Evolutionary conservation across 1,139 yeast species (phyloP).

Genomic region (Hanseniaspora gamundiae): DNA sequence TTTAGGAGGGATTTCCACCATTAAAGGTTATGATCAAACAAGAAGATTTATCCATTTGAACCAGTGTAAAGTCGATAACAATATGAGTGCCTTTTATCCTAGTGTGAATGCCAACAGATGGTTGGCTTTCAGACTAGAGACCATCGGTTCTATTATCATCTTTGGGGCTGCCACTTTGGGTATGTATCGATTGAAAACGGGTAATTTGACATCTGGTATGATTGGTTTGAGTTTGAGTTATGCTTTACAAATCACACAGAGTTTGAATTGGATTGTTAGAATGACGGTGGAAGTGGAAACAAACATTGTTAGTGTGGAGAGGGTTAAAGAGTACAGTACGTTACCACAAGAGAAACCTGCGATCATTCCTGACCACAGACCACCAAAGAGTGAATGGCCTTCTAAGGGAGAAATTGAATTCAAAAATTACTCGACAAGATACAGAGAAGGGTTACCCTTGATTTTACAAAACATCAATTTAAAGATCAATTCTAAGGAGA

Average conservation of each 20-base stretch:
- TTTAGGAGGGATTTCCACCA: slow-evolving; percentile 76
- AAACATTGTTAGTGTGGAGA: slow-evolving; percentile 90
- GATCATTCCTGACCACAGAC: slow-evolving; percentile 56
- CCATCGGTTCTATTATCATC: slow-evolving; percentile 78
- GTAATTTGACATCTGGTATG: slow-evolving; percentile 71
- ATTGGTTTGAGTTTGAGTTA: slow-evolving; percentile 90
- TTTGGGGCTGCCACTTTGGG: slow-evolving; percentile 77
- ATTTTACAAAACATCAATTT: slow-evolving; percentile 65
- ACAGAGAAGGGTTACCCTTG: slow-evolving; percentile 73
- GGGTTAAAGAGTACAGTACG: slow-evolving; percentile 75
- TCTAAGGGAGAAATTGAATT: slow-evolving; percentile 58
- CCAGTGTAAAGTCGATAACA: slow-evolving; percentile 66
- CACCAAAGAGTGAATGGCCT: slow-evolving; percentile 63
- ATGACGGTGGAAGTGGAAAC: slow-evolving; percentile 98
- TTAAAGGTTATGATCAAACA: slow-evolving; percentile 77
- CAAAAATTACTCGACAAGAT: slow-evolving; percentile 66
- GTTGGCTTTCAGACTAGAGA: slow-evolving; percentile 89
- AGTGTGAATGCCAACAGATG: slow-evolving; percentile 91
- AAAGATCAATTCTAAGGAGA: slow-evolving; percentile 62
- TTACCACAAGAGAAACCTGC: slow-evolving; percentile 76
- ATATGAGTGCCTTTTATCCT: slow-evolving; percentile 87
- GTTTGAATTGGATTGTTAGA: slow-evolving; percentile 93
- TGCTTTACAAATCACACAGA: slow-evolving; percentile 83
- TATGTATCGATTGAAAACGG: slow-evolving; percentile 53
- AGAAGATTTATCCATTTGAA: slow-evolving; percentile 62